phyloP scores from a whole-genome alignment of 371 early-diverging fungal species.

The Lichtheimia hyalospora region DNA sequence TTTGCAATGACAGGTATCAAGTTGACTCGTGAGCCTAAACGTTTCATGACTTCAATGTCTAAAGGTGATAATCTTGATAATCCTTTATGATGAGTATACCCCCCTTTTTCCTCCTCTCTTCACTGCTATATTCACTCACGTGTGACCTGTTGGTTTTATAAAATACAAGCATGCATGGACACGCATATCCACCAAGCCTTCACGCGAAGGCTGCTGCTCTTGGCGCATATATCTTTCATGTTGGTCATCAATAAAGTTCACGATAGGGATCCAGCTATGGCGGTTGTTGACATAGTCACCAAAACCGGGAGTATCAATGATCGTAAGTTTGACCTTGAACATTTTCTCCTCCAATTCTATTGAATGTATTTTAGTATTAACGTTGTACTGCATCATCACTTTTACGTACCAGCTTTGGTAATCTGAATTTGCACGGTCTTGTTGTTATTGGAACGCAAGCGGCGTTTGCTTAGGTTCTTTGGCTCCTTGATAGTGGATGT shows the following conservation, averaged over 20 bases:
- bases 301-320: conserved; percentile 91
- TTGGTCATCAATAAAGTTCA: conserved; percentile 91
- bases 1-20: conserved; percentile 84
- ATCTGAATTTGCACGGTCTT: conserved; percentile 65
- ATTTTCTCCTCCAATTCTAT: conserved; percentile 92
- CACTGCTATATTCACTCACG: conserved; percentile 35
- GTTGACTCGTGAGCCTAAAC: conserved; percentile 81
- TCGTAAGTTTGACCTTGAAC: conserved; percentile 89
- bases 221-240: conserved; percentile 87
- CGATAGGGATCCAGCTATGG: conserved; percentile 71
- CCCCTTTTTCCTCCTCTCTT: neutral
- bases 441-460: conserved; percentile 46
- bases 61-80: conserved; percentile 80
- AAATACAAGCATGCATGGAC: conserved; percentile 95
- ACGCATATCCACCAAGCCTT: conserved; percentile 64
- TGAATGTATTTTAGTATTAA: too few relatives aligned
- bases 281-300: conserved; percentile 81
- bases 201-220: conserved; percentile 59
- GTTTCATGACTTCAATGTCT: conserved; percentile 91
- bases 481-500: conserved; percentile 61
- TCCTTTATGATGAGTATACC: neutral
- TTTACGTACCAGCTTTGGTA: conserved; percentile 33
- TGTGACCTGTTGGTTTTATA: conserved; percentile 86
- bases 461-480: conserved; percentile 38
- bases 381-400: too few relatives aligned